Conservation (phyloP, 768 basidiomycete species). For the Phylloporus scabripes region DNA sequence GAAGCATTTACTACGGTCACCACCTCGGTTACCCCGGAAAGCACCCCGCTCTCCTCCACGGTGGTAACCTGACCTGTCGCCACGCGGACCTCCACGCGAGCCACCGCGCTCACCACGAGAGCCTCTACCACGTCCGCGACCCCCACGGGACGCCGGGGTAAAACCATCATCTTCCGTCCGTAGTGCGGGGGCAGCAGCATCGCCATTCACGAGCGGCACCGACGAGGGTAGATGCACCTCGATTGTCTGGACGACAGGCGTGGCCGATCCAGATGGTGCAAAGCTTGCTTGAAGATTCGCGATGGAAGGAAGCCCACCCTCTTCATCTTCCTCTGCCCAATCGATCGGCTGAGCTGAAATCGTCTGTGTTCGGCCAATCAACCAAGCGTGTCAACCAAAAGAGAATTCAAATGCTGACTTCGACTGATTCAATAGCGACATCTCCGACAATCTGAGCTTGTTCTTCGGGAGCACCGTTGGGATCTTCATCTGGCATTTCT, state of each 20-base stretch:
- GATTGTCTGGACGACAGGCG: slow-evolving; percentile 40
- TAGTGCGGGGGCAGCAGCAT: slow-evolving; percentile 19
- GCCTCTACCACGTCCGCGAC: slow-evolving; percentile 44
- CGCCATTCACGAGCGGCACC: slow-evolving; percentile 17
- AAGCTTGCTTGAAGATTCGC: slow-evolving; percentile 72
- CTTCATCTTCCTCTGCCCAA: slow-evolving; percentile 78
- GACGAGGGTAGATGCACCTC: slow-evolving; percentile 31
- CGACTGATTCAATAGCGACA: slow-evolving; percentile 14
- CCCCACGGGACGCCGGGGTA: slow-evolving; percentile 39
- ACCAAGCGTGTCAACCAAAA: not conserved
- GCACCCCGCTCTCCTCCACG: slow-evolving; percentile 35
- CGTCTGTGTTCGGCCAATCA: slow-evolving; percentile 10
- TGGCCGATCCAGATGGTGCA: slow-evolving; percentile 66
- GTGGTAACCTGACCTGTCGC: slow-evolving; percentile 31
- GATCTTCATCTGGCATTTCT: slow-evolving; percentile 40
- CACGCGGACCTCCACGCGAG: slow-evolving; percentile 39
- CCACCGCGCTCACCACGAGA: slow-evolving; percentile 39
- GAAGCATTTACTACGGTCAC: slow-evolving; percentile 19
- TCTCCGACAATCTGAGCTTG: slow-evolving; percentile 9
- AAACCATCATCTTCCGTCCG: slow-evolving; percentile 60
- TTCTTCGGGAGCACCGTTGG: slow-evolving; percentile 13
- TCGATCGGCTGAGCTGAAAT: slow-evolving; percentile 46
- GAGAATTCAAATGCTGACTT: slow-evolving; percentile 27
- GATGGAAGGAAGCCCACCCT: slow-evolving; percentile 71
- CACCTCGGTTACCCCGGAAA: slow-evolving; percentile 31